phyloP scores from a whole-genome alignment of 2,329 filamentous ascomycete species.

The Claviceps sp. region DNA sequence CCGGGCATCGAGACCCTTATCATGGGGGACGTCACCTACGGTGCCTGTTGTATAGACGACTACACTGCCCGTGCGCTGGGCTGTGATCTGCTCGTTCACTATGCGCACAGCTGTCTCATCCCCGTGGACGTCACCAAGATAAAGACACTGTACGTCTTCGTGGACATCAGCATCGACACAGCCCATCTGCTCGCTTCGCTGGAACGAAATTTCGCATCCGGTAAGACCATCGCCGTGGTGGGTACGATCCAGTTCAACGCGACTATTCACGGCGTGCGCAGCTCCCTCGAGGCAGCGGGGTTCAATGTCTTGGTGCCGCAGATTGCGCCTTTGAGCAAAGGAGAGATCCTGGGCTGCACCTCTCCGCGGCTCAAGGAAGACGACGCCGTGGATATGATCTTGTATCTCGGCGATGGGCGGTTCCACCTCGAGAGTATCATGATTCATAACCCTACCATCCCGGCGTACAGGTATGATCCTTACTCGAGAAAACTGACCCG shows the following conservation, averaged over 20 bases:
- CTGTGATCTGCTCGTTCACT: constrained; percentile 90
- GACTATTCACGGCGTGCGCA: constrained; percentile 75
- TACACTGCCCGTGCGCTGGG: constrained; percentile 90
- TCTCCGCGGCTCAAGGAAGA: constrained; percentile 56
- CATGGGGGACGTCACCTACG: constrained; percentile 98
- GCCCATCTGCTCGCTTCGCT: constrained; percentile 75
- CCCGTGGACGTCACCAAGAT: constrained; percentile 95
- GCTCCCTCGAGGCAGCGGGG: constrained; percentile 67
- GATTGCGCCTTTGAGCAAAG: constrained; percentile 82
- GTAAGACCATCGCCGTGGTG: constrained; percentile 82
- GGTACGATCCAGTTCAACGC: constrained; percentile 99
- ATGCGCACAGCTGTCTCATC: constrained; percentile 92
- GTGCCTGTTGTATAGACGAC: constrained; percentile 96
- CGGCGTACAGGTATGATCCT: constrained; percentile 92
- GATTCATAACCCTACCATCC: constrained; percentile 89
- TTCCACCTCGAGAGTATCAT: constrained; percentile 98
- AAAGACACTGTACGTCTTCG: constrained; percentile 94
- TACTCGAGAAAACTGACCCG: constrained; percentile 86
- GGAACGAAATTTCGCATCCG: constrained; percentile 72
- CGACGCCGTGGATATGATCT: constrained; percentile 57
- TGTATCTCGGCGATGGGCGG: constrained; percentile 84
- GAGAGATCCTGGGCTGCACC: constrained; percentile 95
- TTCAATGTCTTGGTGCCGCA: constrained; percentile 82
- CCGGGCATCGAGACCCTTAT: constrained; percentile 84
- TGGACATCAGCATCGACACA: constrained; percentile 93